These are phyloP conservation scores for Penicillium atrosanguineum DNA, from an alignment of 495 filamentous ascomycete species.

Conservation along the genomic window DNA sequence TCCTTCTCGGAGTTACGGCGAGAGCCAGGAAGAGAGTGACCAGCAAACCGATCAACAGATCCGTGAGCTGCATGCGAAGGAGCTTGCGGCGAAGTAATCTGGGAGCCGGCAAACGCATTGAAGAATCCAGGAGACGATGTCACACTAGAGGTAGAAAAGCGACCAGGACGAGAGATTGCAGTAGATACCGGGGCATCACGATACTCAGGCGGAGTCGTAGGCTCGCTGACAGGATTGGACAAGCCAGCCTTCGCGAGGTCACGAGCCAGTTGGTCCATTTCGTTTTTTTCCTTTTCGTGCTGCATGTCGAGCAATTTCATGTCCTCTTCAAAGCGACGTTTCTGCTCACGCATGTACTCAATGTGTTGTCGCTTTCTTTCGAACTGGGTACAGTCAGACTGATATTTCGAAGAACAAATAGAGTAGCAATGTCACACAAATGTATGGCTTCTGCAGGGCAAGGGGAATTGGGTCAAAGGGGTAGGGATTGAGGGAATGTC, in stretches of 20 bases:
- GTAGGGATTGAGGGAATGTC: neutral
- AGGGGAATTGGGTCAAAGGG: neutral
- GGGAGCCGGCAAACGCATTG: constrained; percentile 65
- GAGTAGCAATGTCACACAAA: neutral
- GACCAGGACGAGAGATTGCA: constrained; percentile 71
- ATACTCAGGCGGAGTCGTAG: constrained; percentile 95
- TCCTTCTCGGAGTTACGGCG: constrained; percentile 61
- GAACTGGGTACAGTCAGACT: constrained; percentile 56
- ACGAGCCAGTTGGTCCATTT: constrained; percentile 77
- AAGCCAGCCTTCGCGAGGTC: constrained; percentile 62
- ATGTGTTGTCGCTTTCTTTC: constrained; percentile 90
- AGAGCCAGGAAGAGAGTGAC: constrained; percentile 83
- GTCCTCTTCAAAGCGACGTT: constrained; percentile 78
- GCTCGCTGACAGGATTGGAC: constrained; percentile 82
- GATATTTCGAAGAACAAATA: neutral
- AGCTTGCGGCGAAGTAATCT: constrained; percentile 61
- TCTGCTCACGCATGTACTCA: constrained; percentile 81
- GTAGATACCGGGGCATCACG: constrained; percentile 72
- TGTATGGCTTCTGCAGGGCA: neutral
- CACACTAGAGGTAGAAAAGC: constrained; percentile 80
- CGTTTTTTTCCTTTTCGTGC: constrained; percentile 72
- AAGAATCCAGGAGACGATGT: constrained; percentile 75
- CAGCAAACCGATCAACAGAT: constrained; percentile 49
- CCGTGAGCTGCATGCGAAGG: constrained; percentile 24
- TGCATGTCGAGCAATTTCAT: constrained; percentile 83